Evolutionary conservation across 2,329 filamentous ascomycete species (phyloP), one percentile per base, ranked within the genome.

Genomic region (Didymellaceae sp.): DNA sequence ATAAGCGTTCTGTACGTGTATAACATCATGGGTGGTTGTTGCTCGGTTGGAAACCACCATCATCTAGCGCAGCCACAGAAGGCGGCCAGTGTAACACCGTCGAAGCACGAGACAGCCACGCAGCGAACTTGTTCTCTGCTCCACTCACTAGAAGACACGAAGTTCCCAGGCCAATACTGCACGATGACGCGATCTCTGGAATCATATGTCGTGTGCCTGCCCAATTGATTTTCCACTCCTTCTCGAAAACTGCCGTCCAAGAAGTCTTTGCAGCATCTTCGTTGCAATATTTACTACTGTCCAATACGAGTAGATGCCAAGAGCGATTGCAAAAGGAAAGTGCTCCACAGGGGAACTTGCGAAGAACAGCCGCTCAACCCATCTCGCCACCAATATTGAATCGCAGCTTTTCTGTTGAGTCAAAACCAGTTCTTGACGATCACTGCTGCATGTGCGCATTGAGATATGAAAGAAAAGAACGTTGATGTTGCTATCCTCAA

Each of bases 1-100:
- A n/a, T n/a, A n/a, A n/a, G n/a, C n/a, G n/a, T n/a, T n/a, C n/a
- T n/a, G n/a, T n/a, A n/a, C n/a, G n/a, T n/a, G 18, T 42, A 42
- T 5, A 39, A 7, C 33, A 16, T 35, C 28, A 17, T 31, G 25
- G 25, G 6, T 21, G 42, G 28, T 11, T 26, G 35, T 26, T 21
- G 7, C 42, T 26, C 37, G 26, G 17, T 32, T n/a, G 38, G 25
- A 16, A 32, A 31, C 40, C 42, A 38, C 24, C 38, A 11, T 35
- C 17, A 32, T 40, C 43, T 52, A 52, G 43, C 25, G 31, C 37
- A 45, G 42, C 48, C 48, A 52, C 37, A 17, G 42, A 37, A 52
- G 46, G 46, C 48, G 18, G 28, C 48, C 25, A 43, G 10, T 21
- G 38, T 5, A 32, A 43, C 42, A 39, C 48, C 42, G 32, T 52